phyloP scores from a whole-genome alignment of 2,329 filamentous ascomycete genomes.

The Alternaria ethzedia region DNA sequence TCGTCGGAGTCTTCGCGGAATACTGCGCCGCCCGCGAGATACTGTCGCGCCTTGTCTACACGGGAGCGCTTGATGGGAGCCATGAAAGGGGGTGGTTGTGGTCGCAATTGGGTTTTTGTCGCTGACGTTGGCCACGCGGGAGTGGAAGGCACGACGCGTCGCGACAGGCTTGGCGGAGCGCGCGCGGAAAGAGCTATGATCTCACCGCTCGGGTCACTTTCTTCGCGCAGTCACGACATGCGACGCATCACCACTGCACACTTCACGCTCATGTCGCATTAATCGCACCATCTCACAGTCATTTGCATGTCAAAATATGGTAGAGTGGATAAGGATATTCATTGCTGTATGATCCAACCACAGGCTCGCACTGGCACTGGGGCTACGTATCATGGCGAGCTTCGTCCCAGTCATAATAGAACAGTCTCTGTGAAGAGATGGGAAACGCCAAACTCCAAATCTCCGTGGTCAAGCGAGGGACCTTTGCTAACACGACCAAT shows the following conservation, averaged over 20 bases:
- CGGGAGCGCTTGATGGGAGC: slow-evolving; percentile 50
- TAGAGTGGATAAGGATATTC: slow-evolving; percentile 19
- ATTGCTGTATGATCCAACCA: slow-evolving; percentile 27
- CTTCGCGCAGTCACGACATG: background rate
- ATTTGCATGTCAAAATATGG: background rate
- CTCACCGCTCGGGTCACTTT: slow-evolving; percentile 15
- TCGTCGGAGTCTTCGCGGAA: slow-evolving; percentile 84
- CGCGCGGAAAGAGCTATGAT: slow-evolving; percentile 29
- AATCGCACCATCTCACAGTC: slow-evolving; percentile 1
- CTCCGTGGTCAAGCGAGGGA: slow-evolving; percentile 42
- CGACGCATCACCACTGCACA: background rate
- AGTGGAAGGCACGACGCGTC: slow-evolving; percentile 35
- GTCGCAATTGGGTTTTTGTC: slow-evolving; percentile 23
- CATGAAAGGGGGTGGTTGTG: slow-evolving; percentile 38
- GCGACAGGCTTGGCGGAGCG: slow-evolving; percentile 36
- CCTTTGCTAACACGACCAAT: slow-evolving; percentile 35
- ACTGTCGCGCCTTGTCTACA: slow-evolving; percentile 56
- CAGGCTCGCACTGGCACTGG: slow-evolving; percentile 41
- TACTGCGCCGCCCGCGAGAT: slow-evolving; percentile 66
- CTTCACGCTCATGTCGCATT: background rate
- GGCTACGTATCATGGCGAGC: slow-evolving; percentile 16
- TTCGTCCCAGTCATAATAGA: slow-evolving; percentile 5
- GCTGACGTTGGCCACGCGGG: slow-evolving; percentile 32
- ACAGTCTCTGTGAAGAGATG: slow-evolving; percentile 8
- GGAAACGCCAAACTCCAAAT: slow-evolving; percentile 35